Conservation (phyloP, 2,329 filamentous ascomycete genomes). For the Podosphaera aphanis region DNA sequence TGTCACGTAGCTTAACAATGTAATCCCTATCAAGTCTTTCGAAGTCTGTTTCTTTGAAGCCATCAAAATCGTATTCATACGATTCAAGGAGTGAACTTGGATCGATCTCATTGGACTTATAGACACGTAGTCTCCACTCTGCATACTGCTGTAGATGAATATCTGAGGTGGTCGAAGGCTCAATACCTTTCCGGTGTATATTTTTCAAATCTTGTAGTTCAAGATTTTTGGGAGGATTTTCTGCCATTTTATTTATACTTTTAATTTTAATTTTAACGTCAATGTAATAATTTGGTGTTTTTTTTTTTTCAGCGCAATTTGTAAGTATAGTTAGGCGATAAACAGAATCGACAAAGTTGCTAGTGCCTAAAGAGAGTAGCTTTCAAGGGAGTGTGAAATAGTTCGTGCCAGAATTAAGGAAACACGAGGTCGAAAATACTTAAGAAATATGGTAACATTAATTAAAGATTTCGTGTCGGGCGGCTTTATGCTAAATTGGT, state of each 20-base stretch:
- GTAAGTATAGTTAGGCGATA: too few species aligned
- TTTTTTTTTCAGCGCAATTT: too few species aligned
- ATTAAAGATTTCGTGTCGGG: too few species aligned
- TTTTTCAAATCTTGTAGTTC: background rate
- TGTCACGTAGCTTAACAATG: background rate
- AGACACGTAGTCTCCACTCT: background rate
- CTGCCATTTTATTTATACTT: background rate
- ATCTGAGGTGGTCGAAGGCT: background rate
- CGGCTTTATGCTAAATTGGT: too few species aligned
- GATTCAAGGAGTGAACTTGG: background rate
- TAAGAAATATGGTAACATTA: too few species aligned
- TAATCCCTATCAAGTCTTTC: background rate
- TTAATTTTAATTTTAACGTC: too few species aligned
- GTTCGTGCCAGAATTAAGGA: too few species aligned
- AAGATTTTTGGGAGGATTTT: background rate
- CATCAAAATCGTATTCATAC: background rate
- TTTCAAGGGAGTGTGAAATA: too few species aligned
- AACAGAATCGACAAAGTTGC: too few species aligned
- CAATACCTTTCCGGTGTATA: background rate
- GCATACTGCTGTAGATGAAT: background rate
- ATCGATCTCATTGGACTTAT: background rate
- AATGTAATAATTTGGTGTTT: too few species aligned
- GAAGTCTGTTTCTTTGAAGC: background rate
- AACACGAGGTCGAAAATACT: too few species aligned
- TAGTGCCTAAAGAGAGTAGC: too few species aligned